These are phyloP conservation scores for Tetracladium setigerum DNA, from an alignment of 495 filamentous ascomycete species.

Conservation along the genomic window DNA sequence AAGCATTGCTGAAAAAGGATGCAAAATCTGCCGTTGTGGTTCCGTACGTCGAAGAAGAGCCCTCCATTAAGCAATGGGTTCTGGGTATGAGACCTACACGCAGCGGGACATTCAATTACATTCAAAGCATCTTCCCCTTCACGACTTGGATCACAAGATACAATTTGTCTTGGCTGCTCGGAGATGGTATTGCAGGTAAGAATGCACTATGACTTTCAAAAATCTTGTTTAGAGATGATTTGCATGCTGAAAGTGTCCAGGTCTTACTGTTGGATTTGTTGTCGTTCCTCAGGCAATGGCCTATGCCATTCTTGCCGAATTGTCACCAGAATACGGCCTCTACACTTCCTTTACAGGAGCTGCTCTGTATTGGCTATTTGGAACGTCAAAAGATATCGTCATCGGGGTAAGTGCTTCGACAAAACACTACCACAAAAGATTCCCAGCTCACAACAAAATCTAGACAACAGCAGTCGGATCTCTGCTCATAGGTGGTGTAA, in stretches of 20 bases:
- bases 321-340: constrained; percentile 73
- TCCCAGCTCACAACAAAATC: neutral
- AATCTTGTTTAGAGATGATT: neutral
- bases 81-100: constrained; percentile 47
- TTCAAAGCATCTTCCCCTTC: constrained; percentile 71
- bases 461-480: neutral
- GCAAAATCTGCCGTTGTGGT: no score
- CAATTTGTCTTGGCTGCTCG: constrained; percentile 75
- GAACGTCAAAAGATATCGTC: constrained; percentile 95
- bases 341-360: constrained; percentile 98
- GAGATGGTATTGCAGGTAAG: constrained; percentile 81
- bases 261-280: constrained; percentile 86
- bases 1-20: no score
- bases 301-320: constrained; percentile 74
- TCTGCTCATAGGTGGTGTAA: no score
- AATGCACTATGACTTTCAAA: constrained; percentile 9
- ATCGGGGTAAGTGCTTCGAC: constrained; percentile 62
- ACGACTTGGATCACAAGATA: constrained; percentile 77
- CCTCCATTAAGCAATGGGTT: constrained; percentile 64
- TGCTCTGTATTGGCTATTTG: constrained; percentile 92
- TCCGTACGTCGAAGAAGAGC: constrained; percentile 71
- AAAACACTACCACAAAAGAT: neutral
- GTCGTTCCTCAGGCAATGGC: constrained; percentile 96
- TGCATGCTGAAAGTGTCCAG: constrained; percentile 32
- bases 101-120: constrained; percentile 44